Percentiles rank a stretch among this genome's conserved stretches.
phyloP scores from a whole-genome alignment of 192 early-diverging fungal genomes.

The Podila horticola region DNA sequence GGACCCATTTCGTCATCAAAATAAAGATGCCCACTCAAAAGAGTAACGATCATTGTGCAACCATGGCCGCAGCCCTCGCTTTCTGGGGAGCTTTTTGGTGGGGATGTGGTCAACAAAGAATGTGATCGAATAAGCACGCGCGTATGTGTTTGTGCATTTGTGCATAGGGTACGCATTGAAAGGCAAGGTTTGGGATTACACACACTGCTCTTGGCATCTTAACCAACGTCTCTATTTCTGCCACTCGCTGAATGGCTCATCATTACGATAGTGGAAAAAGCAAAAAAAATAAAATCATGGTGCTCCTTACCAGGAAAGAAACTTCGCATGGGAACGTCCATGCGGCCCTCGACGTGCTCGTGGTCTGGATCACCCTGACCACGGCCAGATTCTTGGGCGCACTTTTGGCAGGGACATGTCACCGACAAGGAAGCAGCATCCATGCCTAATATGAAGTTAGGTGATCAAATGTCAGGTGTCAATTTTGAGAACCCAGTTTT shows the following conservation, averaged over 20 bases:
- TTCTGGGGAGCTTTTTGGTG: too few species aligned
- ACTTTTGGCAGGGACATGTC: conserved; percentile 45
- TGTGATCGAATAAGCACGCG: too few species aligned
- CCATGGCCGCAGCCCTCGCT: neutral
- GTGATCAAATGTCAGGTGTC: neutral
- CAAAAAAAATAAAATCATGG: neutral
- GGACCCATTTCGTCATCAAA: neutral
- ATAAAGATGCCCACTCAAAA: neutral
- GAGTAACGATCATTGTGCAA: neutral
- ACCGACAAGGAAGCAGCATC: conserved; percentile 48
- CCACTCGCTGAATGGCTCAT: too few species aligned
- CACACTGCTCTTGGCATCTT: too few species aligned
- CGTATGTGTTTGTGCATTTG: too few species aligned
- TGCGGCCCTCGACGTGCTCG: conserved; percentile 47
- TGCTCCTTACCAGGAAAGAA: conserved; percentile 33
- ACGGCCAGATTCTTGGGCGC: conserved; percentile 38
- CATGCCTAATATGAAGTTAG: conserved; percentile 20
- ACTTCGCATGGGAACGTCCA: conserved; percentile 48
- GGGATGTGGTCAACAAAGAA: too few species aligned
- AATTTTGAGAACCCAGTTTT: too few species aligned
- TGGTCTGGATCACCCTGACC: conserved; percentile 36
- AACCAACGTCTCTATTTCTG: too few species aligned
- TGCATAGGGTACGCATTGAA: too few species aligned
- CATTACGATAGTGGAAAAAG: neutral
- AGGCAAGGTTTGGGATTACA: too few species aligned